Conservation (phyloP, 345 rosid genomes). For the Dipteronia dyeriana region DNA sequence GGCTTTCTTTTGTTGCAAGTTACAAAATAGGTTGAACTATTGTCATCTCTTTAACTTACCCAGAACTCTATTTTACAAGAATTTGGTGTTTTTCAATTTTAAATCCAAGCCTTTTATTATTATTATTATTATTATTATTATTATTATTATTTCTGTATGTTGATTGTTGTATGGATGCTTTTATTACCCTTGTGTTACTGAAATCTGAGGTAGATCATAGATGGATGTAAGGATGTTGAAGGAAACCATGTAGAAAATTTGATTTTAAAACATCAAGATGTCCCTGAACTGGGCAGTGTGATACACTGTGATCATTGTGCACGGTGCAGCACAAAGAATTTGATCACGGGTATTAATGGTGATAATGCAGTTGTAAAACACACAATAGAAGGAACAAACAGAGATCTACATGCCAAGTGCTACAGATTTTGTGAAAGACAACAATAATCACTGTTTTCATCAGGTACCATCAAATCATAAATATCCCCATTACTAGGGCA, state of each 20-base stretch:
- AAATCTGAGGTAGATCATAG: background rate
- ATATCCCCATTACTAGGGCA: background rate
- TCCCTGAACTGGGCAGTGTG: background rate
- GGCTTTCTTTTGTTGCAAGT: slow-evolving; percentile 25
- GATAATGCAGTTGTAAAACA: background rate
- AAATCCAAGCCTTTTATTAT: background rate
- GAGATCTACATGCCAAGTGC: slow-evolving; percentile 9
- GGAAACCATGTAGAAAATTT: background rate
- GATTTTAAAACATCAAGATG: no score
- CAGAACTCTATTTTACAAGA: slow-evolving; percentile 5
- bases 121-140: background rate
- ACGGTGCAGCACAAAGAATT: background rate
- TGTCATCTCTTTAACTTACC: slow-evolving; percentile 10
- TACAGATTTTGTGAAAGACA: background rate
- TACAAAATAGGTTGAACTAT: slow-evolving; percentile 20
- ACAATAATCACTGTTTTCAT: background rate
- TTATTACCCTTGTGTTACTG: background rate
- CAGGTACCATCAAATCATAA: background rate
- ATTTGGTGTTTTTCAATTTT: background rate
- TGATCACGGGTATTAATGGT: background rate
- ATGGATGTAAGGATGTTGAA: slow-evolving; percentile 2
- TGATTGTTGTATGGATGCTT: background rate
- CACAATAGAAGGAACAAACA: background rate
- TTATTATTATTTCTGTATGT: background rate
- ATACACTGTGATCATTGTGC: no score